These are phyloP conservation scores for Russula foetens DNA, from an alignment of 768 basidiomycete genomes.

Conservation along the genomic window DNA sequence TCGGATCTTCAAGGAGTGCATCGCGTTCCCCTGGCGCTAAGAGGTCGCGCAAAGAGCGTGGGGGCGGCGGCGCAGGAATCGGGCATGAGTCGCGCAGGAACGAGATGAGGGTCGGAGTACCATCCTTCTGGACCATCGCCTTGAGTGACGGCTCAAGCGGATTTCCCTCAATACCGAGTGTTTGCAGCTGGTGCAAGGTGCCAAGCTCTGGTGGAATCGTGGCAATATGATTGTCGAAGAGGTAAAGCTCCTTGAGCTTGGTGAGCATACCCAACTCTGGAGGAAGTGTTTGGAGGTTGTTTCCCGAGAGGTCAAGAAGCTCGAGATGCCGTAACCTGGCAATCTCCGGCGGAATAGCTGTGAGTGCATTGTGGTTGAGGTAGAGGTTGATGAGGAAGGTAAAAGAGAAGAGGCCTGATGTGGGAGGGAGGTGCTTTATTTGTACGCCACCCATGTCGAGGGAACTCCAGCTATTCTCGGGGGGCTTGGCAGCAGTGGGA, in stretches of 20 bases:
- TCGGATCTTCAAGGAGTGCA: constrained; percentile 49
- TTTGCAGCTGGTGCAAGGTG: constrained; percentile 84
- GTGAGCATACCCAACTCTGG: constrained; percentile 88
- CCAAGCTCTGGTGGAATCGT: constrained; percentile 85
- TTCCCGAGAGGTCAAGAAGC: constrained; percentile 86
- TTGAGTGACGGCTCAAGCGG: constrained; percentile 75
- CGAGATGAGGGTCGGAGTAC: constrained; percentile 81
- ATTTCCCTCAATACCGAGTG: constrained; percentile 95
- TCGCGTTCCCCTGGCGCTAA: constrained; percentile 53
- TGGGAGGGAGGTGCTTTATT: constrained; percentile 81
- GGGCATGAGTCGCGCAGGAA: constrained; percentile 94
- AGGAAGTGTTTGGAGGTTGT: constrained; percentile 69
- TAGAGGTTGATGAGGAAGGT: constrained; percentile 92
- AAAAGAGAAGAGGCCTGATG: constrained; percentile 73
- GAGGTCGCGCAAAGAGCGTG: constrained; percentile 67
- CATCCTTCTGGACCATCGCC: constrained; percentile 84
- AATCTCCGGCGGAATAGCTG: constrained; percentile 74
- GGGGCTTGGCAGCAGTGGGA: constrained; percentile 53
- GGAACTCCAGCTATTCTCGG: constrained; percentile 78
- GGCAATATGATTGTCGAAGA: constrained; percentile 92
- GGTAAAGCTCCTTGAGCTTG: constrained; percentile 80
- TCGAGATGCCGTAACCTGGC: constrained; percentile 78
- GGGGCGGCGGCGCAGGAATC: constrained; percentile 69
- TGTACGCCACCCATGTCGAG: constrained; percentile 95
- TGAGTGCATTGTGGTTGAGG: constrained; percentile 89